These are phyloP conservation scores for Lactifluus subvellereus DNA, from an alignment of 768 basidiomycete genomes.

Conservation along the genomic window DNA sequence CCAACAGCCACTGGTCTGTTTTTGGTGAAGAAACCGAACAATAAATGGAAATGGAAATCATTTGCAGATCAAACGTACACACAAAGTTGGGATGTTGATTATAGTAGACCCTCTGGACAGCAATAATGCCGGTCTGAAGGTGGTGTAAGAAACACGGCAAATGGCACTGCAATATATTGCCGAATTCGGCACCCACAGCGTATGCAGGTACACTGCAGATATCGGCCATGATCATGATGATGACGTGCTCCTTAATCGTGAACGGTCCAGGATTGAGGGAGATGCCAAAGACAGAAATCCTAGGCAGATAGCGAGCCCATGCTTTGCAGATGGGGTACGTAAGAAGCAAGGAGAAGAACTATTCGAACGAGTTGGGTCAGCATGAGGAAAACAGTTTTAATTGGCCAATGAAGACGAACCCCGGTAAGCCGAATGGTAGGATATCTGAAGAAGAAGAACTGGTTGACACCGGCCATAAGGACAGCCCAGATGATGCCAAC, in stretches of 20 bases:
- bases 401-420: neutral
- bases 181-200: conserved; percentile 24
- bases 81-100: conserved; percentile 34
- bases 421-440: fast-evolving
- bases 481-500: neutral
- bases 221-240: conserved; percentile 40
- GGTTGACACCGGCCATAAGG: neutral
- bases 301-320: conserved; percentile 40
- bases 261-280: conserved; percentile 64
- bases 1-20: conserved; percentile 35
- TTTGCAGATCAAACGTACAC: conserved; percentile 22
- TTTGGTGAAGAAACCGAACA: neutral
- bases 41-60: neutral
- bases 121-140: conserved; percentile 38
- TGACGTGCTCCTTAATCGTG: conserved; percentile 67
- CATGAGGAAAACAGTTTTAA: neutral
- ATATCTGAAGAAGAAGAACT: neutral
- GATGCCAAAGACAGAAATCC: conserved; percentile 46
- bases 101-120: conserved; percentile 44
- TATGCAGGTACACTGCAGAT: conserved; percentile 33
- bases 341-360: conserved; percentile 43
- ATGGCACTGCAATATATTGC: neutral
- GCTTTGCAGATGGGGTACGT: neutral
- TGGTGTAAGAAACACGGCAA: neutral
- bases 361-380: neutral